Conservation (phyloP, 139 green algal genomes). For the Microglena sp. region DNA sequence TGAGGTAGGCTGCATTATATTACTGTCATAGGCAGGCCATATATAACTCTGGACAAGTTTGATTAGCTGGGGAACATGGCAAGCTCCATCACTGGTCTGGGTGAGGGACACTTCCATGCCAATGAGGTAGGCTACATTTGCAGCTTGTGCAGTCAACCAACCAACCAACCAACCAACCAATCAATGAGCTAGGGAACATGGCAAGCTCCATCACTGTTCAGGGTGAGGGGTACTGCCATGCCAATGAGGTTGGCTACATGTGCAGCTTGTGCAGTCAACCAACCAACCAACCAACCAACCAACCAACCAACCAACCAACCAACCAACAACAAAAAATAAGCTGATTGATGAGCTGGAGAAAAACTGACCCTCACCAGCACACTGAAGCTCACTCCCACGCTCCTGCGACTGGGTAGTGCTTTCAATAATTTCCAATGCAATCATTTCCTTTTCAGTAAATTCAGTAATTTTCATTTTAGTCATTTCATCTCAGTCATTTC, state of each 20-base stretch:
- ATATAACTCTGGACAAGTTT: no score
- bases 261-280: not conserved
- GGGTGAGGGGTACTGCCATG: conserved; percentile 84
- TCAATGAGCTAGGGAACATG: conserved; percentile 88
- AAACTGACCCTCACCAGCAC: conserved; percentile 1
- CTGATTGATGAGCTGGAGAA: not conserved
- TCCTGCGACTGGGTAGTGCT: no score
- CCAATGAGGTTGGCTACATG: conserved; percentile 35
- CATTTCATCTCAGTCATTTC: no score
- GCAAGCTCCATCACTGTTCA: conserved; percentile 43
- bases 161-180: no score
- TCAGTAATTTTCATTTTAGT: no score
- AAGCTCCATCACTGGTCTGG: conserved; percentile 42
- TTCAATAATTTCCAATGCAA: no score
- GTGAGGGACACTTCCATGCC: conserved; percentile 84
- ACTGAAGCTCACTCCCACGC: no score
- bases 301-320: no score
- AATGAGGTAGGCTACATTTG: conserved; percentile 65
- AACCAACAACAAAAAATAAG: no score
- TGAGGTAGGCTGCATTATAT: conserved; percentile 52
- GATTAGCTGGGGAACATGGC: conserved; percentile 86
- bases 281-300: no score
- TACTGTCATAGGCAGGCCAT: not conserved
- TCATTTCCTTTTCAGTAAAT: no score
- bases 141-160: not conserved